Evolutionary conservation across 768 basidiomycete genomes (phyloP).

Genomic region (Kwoniella sp.): DNA sequence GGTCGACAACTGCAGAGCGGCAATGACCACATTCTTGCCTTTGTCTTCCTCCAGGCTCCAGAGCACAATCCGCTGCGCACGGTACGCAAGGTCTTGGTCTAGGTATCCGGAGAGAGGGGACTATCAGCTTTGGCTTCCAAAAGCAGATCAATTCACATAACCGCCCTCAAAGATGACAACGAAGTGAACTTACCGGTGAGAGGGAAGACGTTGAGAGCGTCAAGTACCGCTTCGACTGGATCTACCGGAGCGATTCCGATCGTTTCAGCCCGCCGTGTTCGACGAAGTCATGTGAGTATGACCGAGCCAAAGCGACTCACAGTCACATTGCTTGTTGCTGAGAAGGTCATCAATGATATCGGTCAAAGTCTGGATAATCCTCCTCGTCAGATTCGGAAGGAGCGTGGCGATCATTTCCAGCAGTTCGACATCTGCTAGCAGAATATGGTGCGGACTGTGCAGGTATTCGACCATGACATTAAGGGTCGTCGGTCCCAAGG

Average conservation of each 20-base stretch:
- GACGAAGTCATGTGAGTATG: neutral
- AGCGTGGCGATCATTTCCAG: slow-evolving; percentile 43
- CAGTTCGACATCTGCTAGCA: slow-evolving; percentile 35
- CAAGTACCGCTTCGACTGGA: slow-evolving; percentile 32
- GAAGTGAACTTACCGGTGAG: slow-evolving; percentile 31
- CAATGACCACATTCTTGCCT: slow-evolving; percentile 35
- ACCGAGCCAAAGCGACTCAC: slow-evolving; percentile 11
- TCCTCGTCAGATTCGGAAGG: slow-evolving; percentile 33
- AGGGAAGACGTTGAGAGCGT: slow-evolving; percentile 40
- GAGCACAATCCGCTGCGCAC: slow-evolving; percentile 38
- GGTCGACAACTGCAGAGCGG: slow-evolving; percentile 38
- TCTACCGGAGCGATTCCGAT: slow-evolving; percentile 7
- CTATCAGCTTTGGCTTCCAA: too few relatives aligned
- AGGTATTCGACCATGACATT: slow-evolving; percentile 42
- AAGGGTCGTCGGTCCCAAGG: slow-evolving; percentile 39
- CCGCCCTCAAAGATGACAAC: too few relatives aligned
- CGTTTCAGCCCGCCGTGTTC: neutral
- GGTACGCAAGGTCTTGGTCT: slow-evolving; percentile 35
- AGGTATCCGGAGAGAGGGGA: neutral
- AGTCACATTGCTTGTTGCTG: slow-evolving; percentile 8
- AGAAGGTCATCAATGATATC: slow-evolving; percentile 40
- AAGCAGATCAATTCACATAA: neutral
- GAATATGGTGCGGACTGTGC: slow-evolving; percentile 26
- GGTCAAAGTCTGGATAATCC: slow-evolving; percentile 36
- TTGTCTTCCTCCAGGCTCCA: slow-evolving; percentile 47